Evolutionary conservation across 495 filamentous ascomycete species (phyloP).

Genomic region (Aspergillus bridgeri): DNA sequence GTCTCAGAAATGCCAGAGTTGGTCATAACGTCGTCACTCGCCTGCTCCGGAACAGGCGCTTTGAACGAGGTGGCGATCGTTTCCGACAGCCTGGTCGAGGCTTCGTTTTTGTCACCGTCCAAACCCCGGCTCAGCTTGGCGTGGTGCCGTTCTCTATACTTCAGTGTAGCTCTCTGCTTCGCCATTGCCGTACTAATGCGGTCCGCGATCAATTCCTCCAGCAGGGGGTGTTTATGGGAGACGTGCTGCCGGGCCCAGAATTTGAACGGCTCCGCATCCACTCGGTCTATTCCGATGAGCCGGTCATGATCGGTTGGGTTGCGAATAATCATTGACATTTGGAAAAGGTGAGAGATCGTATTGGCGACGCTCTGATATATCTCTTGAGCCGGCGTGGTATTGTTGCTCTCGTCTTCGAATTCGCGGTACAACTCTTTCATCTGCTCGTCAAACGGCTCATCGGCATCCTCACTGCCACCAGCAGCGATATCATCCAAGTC

Average conservation of each 20-base stretch:
- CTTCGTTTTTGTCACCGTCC: neutral
- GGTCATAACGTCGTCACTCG: neutral
- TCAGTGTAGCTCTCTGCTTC: slow-evolving; percentile 8
- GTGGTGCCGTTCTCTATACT: slow-evolving; percentile 18
- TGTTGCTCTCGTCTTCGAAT: too few relatives aligned
- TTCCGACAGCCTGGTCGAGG: slow-evolving; percentile 8
- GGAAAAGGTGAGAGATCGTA: slow-evolving; percentile 18
- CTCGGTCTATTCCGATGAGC: slow-evolving; percentile 1
- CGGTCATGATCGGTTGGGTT: slow-evolving; percentile 11
- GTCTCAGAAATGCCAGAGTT: slow-evolving; percentile 1
- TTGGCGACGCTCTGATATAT: neutral
- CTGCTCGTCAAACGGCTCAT: too few relatives aligned
- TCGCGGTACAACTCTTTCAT: too few relatives aligned
- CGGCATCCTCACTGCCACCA: too few relatives aligned
- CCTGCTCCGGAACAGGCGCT: neutral
- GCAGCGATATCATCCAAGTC: neutral
- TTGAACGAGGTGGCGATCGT: slow-evolving; percentile 4
- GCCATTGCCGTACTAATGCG: slow-evolving; percentile 20
- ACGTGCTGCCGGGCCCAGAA: slow-evolving; percentile 13
- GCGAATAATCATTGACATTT: slow-evolving; percentile 25
- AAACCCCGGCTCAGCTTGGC: slow-evolving; percentile 13
- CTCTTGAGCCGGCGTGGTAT: neutral
- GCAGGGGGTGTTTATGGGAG: slow-evolving; percentile 14
- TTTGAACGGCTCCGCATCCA: slow-evolving; percentile 10
- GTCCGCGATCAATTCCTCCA: neutral